Percentiles rank a stretch among this genome's conserved stretches.
Evolutionary conservation across 345 rosid species (phyloP).

Genomic region (Arabidopsis thaliana): TAIR10.1 NC_003074.8:19881501-19882000

Average conservation of each 20-base stretch:
- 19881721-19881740: slow-evolving; percentile 61
- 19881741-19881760: slow-evolving; percentile 83
- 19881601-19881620: slow-evolving; percentile 99
- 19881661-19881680: background rate
- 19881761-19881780: slow-evolving; percentile 62
- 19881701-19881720: background rate
- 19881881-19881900: background rate
- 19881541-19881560: slow-evolving; percentile 79
- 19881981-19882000: slow-evolving; percentile 24
- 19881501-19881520: slow-evolving; percentile 60
- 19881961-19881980: slow-evolving; percentile 18
- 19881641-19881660: background rate
- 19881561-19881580: slow-evolving; percentile 93
- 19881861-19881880: background rate
- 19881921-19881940: background rate
- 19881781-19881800: background rate
- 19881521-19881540: slow-evolving; percentile 40
- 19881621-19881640: slow-evolving; percentile 67
- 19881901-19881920: background rate
- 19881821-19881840: background rate
- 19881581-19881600: slow-evolving; percentile 92
- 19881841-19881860: slow-evolving; percentile 4
- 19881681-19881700: slow-evolving; percentile 11
- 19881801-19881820: background rate
- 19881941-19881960: background rate